These are phyloP conservation scores for Colletotrichum sublineola DNA, from an alignment of 2,329 filamentous ascomycete species.

Conservation along the genomic window DNA sequence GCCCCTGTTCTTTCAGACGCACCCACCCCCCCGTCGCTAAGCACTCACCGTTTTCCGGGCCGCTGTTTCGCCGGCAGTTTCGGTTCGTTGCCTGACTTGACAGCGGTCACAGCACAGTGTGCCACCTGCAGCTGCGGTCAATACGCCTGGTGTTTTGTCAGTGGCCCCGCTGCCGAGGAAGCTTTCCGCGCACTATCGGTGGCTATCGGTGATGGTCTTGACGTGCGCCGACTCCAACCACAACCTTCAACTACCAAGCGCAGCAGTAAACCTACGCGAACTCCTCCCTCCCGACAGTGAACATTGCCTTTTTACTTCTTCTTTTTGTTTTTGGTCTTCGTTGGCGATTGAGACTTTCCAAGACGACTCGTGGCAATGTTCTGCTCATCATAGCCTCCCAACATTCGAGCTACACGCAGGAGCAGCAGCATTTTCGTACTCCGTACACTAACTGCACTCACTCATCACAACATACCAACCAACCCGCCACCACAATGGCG, in stretches of 20 bases:
- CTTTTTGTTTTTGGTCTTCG: too few relatives aligned
- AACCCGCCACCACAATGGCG: slow-evolving; percentile 47
- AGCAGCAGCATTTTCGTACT: slow-evolving; percentile 1
- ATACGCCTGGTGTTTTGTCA: slow-evolving; percentile 2
- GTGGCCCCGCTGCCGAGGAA: slow-evolving; percentile 3
- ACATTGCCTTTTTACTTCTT: background rate
- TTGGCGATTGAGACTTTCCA: background rate
- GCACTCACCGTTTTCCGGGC: slow-evolving; percentile 18
- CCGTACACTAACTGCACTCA: slow-evolving; percentile 11
- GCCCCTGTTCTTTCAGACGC: slow-evolving; percentile 4
- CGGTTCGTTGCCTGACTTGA: slow-evolving; percentile 14
- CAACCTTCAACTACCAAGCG: slow-evolving; percentile 13
- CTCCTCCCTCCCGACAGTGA: background rate
- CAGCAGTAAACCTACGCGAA: slow-evolving; percentile 3
- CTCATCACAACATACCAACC: slow-evolving; percentile 16
- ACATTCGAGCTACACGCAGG: slow-evolving; percentile 27
- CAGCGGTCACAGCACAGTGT: slow-evolving; percentile 9
- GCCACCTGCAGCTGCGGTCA: background rate
- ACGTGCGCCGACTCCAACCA: slow-evolving; percentile 11
- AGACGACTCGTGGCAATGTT: slow-evolving; percentile 23
- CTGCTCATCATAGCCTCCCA: slow-evolving; percentile 25
- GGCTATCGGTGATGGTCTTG: background rate
- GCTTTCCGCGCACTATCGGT: slow-evolving; percentile 7
- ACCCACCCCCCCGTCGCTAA: background rate
- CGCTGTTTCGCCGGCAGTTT: slow-evolving; percentile 37